Conservation (phyloP, 306 rosid genomes). For the Amphicarpaea edgeworthii region DNA sequence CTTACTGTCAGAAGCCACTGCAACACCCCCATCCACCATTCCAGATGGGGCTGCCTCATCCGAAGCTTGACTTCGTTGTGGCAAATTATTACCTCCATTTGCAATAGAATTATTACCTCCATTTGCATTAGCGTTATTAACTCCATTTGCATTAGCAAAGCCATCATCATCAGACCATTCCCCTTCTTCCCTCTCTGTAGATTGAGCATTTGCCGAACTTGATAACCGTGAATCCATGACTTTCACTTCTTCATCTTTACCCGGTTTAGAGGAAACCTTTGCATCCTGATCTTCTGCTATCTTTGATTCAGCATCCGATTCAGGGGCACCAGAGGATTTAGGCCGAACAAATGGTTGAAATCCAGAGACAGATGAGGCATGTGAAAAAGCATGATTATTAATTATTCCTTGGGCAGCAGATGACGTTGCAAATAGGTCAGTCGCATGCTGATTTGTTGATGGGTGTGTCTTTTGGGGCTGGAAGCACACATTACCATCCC, state of each 20-base stretch:
- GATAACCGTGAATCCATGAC: constrained; percentile 49
- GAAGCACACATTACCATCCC: constrained; percentile 49
- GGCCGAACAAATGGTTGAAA: constrained; percentile 94
- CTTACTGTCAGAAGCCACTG: constrained; percentile 56
- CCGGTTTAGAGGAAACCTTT: constrained; percentile 49
- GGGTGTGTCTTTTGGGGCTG: constrained; percentile 83
- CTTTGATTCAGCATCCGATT: constrained; percentile 58
- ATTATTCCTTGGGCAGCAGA: constrained; percentile 63
- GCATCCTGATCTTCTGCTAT: constrained; percentile 52
- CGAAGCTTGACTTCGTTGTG: constrained; percentile 53
- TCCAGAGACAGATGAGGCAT: constrained; percentile 86
- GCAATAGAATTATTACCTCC: constrained; percentile 58
- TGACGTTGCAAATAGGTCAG: constrained; percentile 63
- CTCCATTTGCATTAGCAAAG: constrained; percentile 60
- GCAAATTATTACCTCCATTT: constrained; percentile 57
- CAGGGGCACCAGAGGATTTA: constrained; percentile 58
- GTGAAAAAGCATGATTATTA: constrained; percentile 81
- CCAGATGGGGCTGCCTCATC: constrained; percentile 56
- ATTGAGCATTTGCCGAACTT: constrained; percentile 50
- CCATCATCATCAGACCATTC: constrained; percentile 98
- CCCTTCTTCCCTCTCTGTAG: constrained; percentile 94
- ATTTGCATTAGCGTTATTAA: constrained; percentile 53
- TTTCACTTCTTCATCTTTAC: constrained; percentile 55
- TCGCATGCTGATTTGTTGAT: constrained; percentile 59
- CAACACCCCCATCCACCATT: constrained; percentile 51